phyloP scores from a whole-genome alignment of 495 filamentous ascomycete species.

The Glutinoglossum americanum region DNA sequence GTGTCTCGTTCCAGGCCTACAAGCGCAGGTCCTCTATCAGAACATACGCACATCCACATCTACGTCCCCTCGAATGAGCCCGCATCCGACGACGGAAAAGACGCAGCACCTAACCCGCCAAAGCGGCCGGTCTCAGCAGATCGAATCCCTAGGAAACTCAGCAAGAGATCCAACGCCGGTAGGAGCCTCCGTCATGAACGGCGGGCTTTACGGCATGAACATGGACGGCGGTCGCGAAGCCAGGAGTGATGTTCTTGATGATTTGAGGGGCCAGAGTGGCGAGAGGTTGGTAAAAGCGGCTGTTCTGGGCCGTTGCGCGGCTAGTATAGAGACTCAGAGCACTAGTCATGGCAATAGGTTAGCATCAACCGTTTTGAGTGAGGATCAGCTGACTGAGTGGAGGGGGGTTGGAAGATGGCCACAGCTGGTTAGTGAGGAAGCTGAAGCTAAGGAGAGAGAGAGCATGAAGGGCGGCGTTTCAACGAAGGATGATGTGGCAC shows the following conservation, averaged over 20 bases:
- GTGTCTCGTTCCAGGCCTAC: background rate
- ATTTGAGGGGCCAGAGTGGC: background rate
- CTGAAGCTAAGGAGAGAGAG: background rate
- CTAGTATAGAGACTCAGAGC: background rate
- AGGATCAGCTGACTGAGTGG: background rate
- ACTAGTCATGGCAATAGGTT: background rate
- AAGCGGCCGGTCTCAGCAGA: background rate
- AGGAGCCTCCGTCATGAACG: background rate
- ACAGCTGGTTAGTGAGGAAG: background rate
- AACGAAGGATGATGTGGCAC: background rate
- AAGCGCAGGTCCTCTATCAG: background rate
- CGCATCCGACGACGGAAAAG: background rate
- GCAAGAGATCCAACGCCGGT: background rate
- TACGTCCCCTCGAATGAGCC: background rate
- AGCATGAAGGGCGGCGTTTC: background rate
- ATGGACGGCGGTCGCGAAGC: background rate
- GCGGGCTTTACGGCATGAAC: background rate
- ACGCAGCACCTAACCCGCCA: background rate
- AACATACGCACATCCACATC: constrained; percentile 1
- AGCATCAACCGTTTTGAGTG: background rate
- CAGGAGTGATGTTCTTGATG: background rate
- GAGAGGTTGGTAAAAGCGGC: background rate
- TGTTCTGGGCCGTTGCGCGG: background rate
- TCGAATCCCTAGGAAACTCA: background rate
- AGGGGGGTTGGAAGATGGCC: background rate